Evolutionary conservation across 164 flowering plant species (phyloP).

Genomic region (Kalanchoe fedtschenkoi): DNA sequence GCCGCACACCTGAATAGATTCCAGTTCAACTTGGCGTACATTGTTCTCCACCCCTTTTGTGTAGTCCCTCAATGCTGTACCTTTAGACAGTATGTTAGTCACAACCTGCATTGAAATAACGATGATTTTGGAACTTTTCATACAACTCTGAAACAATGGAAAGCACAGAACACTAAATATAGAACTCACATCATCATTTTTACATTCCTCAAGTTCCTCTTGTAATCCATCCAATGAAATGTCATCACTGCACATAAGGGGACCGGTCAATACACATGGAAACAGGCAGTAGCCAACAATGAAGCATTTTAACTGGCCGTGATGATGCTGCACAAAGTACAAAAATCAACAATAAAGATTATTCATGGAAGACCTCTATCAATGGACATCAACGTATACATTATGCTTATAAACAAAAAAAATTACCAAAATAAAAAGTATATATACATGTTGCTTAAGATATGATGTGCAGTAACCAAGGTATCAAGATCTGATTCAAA

Average conservation of each 20-base stretch:
- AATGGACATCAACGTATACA: neutral
- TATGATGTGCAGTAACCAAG: neutral
- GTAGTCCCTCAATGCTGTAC: constrained; percentile 67
- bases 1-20: constrained; percentile 73
- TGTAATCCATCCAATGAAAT: constrained; percentile 81
- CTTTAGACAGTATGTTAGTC: constrained; percentile 75
- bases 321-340: neutral
- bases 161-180: neutral
- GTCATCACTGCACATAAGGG: constrained; percentile 45
- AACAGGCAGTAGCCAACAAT: neutral
- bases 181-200: constrained; percentile 62
- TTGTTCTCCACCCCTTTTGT: constrained; percentile 86
- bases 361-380: neutral
- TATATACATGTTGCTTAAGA: neutral
- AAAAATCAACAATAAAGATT: neutral
- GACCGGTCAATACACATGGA: neutral
- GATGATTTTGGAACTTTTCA: neutral
- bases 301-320: neutral
- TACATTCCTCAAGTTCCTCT: constrained; percentile 83
- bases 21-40: constrained; percentile 76
- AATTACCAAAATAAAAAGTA: neutral
- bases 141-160: neutral
- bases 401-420: no score
- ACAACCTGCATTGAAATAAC: constrained; percentile 50
- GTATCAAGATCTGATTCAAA: no score